Conservation (phyloP, 768 basidiomycete genomes). For the Panaeolus papilionaceus region DNA sequence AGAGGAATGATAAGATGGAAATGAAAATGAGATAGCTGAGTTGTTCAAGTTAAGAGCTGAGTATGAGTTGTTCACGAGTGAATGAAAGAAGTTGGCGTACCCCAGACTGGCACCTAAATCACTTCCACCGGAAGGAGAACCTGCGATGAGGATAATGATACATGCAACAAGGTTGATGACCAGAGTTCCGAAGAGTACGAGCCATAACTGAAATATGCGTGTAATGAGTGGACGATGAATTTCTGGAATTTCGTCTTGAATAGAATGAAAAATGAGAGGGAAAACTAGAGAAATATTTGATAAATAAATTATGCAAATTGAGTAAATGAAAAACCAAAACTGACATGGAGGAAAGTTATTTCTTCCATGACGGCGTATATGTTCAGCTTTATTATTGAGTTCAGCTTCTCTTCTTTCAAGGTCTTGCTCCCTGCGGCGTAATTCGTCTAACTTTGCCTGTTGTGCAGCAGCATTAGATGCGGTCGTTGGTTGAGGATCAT, state of each 20-base stretch:
- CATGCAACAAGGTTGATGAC: slow-evolving; percentile 91
- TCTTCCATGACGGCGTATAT: slow-evolving; percentile 75
- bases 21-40: slow-evolving; percentile 83
- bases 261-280: slow-evolving; percentile 94
- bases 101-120: slow-evolving; percentile 85
- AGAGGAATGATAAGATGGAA: slow-evolving; percentile 78
- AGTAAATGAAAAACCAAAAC: slow-evolving; percentile 35
- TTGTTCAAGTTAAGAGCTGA: slow-evolving; percentile 29
- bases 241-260: slow-evolving; percentile 88
- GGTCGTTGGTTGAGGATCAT: slow-evolving; percentile 68
- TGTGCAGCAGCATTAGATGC: slow-evolving; percentile 39
- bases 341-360: slow-evolving; percentile 95
- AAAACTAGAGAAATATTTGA: slow-evolving; percentile 61
- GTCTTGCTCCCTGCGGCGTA: slow-evolving; percentile 82
- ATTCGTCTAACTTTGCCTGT: slow-evolving; percentile 60
- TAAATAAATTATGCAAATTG: slow-evolving; percentile 18
- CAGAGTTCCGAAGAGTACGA: slow-evolving; percentile 82
- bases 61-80: slow-evolving; percentile 20
- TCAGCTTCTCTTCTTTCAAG: slow-evolving; percentile 82
- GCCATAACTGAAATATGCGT: slow-evolving; percentile 93
- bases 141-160: slow-evolving; percentile 83
- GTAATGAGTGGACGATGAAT: slow-evolving; percentile 80
- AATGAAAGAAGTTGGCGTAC: slow-evolving; percentile 49
- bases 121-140: slow-evolving; percentile 74
- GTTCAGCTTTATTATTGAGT: slow-evolving; percentile 68